Evolutionary conservation across 1,139 yeast genomes (phyloP), one percentile per base, ranked within the genome.

Genomic region (Nakaseomyces nivariensis): DNA sequence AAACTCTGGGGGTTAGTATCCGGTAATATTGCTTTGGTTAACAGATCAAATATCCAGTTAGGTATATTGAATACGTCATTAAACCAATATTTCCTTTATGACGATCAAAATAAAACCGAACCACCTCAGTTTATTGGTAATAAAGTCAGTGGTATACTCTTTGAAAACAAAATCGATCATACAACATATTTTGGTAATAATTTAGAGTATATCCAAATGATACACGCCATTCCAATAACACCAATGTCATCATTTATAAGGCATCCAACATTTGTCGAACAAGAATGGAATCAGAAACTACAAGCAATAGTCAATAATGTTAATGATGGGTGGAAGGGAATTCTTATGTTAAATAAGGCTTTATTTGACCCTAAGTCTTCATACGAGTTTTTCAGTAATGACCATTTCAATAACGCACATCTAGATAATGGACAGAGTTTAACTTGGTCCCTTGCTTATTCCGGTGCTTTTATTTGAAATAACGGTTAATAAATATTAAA

Each of bases 221-320:
- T 92, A 55, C 97, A 92, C 65, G 92, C 94, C 83, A 74, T 92
- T 52, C 96, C 98, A 26, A 72, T 87, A 46, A 88, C 96, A 0
- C 92, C 97, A 0, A 80, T 86, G 13, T 83, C 96, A 13, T 81
- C 94, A 0, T 81, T 76, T 54, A 75, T 89, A 43, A 77, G 97
- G 66, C 72, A 75, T 5, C 78, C 89, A 1, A 67, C 72, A 1
- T 92, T 81, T 67, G 95, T 84, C 17, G 61, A 72, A 57, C 81
- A 89, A 68, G 97, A 92, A 70, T 92, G 96, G 97, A 72, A 71
- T 10, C 70, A 73, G 48, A 75, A 71, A 54, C 63, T 82, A 29
- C 57, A 69, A 6, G 50, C 67, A 4, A 74, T 88, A 52, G 76
- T 83, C 6, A 74, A 69, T 43, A 63, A 68, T 8, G 77, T 88